Evolutionary conservation across 2,329 filamentous ascomycete genomes (phyloP).

Genomic region (Sclerotinia minor): DNA sequence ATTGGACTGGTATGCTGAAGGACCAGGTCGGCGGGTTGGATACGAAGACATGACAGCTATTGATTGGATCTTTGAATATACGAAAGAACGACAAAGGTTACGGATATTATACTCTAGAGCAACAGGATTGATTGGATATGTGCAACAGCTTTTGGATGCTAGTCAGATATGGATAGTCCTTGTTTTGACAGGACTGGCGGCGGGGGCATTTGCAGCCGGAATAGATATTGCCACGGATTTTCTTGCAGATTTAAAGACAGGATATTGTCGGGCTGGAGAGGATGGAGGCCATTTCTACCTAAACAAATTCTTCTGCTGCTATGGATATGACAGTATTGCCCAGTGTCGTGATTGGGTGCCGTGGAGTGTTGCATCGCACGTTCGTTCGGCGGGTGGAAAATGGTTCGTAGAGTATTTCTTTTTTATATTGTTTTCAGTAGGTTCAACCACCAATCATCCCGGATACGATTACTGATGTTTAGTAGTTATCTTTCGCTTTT

Average conservation of each 20-base stretch:
- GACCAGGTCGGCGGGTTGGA: conserved; percentile 82
- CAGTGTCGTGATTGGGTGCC: conserved; percentile 85
- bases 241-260: conserved; percentile 88
- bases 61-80: conserved; percentile 99
- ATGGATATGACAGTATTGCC: conserved; percentile 79
- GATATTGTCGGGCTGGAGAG: conserved; percentile 74
- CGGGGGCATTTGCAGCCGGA: conserved; percentile 79
- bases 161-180: conserved; percentile 92
- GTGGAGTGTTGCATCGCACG: conserved; percentile 75
- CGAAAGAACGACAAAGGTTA: conserved; percentile 86
- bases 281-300: conserved; percentile 89
- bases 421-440: conserved; percentile 80
- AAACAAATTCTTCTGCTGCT: conserved; percentile 89
- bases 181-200: conserved; percentile 78
- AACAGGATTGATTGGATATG: conserved; percentile 69
- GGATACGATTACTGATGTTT: neutral
- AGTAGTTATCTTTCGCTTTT: conserved; percentile 72
- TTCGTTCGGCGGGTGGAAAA: conserved; percentile 64
- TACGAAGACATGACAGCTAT: conserved; percentile 97
- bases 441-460: conserved; percentile 37
- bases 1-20: conserved; percentile 86
- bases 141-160: conserved; percentile 73
- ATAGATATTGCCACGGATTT: conserved; percentile 93
- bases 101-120: conserved; percentile 71
- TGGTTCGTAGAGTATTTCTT: conserved; percentile 88